phyloP scores from a whole-genome alignment of 306 rosid species.

The Pyrus pyrifolia region DNA sequence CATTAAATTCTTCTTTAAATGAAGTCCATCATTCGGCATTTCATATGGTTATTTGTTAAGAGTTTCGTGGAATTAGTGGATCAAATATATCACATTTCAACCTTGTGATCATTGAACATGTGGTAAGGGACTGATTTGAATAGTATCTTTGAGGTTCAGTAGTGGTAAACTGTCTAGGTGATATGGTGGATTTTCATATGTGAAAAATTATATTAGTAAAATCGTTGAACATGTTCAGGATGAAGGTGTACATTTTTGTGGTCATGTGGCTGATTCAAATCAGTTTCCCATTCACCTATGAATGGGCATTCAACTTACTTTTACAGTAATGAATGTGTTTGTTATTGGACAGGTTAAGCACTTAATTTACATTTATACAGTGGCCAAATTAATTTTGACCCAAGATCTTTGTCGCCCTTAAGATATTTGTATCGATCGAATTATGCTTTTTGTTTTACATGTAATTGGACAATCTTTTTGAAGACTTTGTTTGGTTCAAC shows the following conservation, averaged over 20 bases:
- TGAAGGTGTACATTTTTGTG: background rate
- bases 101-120: background rate
- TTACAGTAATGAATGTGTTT: background rate
- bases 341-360: background rate
- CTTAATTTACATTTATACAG: background rate
- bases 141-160: background rate
- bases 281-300: background rate
- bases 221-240: background rate
- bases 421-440: background rate
- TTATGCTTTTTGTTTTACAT: background rate
- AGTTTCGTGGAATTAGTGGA: background rate
- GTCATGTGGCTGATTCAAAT: background rate
- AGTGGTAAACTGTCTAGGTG: background rate
- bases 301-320: background rate
- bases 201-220: background rate
- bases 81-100: background rate
- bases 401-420: background rate
- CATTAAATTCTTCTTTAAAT: background rate
- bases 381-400: background rate
- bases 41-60: background rate
- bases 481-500: conserved; percentile 16
- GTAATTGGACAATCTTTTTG: conserved; percentile 17
- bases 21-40: background rate
- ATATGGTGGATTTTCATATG: background rate
- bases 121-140: background rate